Base-by-base conservation (phyloP, 2,329 filamentous ascomycete species). In the Diaporthe citrichinensis region DNA sequence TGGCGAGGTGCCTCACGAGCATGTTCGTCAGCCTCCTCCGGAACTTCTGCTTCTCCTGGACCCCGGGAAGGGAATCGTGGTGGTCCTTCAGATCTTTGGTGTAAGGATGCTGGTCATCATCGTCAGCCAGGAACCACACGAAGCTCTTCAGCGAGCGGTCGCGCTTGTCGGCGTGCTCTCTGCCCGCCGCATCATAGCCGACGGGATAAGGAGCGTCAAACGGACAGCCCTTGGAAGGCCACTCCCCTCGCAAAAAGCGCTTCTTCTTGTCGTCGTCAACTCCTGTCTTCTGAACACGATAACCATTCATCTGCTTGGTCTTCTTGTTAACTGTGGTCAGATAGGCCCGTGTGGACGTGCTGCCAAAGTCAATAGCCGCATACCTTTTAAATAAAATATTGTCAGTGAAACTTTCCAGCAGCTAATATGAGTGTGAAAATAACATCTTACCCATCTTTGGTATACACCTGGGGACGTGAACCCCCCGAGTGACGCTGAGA, bases 61-160 rank as follows among this genome's bases (percentile, higher is more conserved):
- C 14, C 3, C 15, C n/a, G 23, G 58, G n/a, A 14, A 62, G 8
- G n/a, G 15, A 62, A 15, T 62, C n/a, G n/a, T 62, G 6, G 36
- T 20, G 44, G 20, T 20, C 15, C 39, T 62, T 62, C 39, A 62
- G 36, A 1, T 62, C 58, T 25, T 8, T 62, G 3, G 58, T 62
- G 39, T 62, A 62, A 8, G 36, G 36, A 23, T 62, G 58, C n/a
- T 62, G 6, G 39, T 62, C 58, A 4, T 62, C 58, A 3, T 62
- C 58, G 25, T 62, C 39, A 62, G 58, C 58, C n/a, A 62, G 15
- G 8, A 62, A 44, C 58, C 58, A 62, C 58, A 62, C 58, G 34
- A 62, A 62, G 17, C 58, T 62, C 39, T 62, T 62, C 6, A 62
- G 58, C 58, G 58, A 62, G 25, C 58, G 58, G 39, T 62, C 58